These are phyloP conservation scores for Fusarium nelsonii DNA, from an alignment of 2,329 filamentous ascomycete species.

Conservation along the genomic window DNA sequence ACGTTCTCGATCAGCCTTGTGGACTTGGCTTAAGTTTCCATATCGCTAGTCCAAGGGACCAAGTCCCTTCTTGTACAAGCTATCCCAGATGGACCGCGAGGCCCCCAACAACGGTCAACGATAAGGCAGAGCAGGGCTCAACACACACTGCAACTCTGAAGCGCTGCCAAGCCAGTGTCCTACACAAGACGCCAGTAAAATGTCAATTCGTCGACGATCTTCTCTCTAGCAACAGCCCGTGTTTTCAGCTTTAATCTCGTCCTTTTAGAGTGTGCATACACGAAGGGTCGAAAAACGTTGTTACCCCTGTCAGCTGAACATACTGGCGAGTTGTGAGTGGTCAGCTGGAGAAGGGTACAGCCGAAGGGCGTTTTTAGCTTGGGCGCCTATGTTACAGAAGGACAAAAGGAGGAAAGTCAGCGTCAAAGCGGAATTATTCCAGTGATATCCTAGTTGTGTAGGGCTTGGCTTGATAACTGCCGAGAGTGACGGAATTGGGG, in stretches of 20 bases:
- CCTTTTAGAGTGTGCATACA: slow-evolving; percentile 6
- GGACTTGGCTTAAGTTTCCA: background rate
- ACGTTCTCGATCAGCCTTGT: background rate
- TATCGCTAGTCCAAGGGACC: background rate
- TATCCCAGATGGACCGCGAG: background rate
- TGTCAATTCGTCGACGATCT: background rate
- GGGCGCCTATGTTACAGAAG: slow-evolving; percentile 20
- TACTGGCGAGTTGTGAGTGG: slow-evolving; percentile 20
- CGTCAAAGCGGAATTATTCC: background rate
- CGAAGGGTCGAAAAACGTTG: background rate
- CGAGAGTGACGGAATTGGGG: background rate
- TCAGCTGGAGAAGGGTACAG: background rate
- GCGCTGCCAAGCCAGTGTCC: slow-evolving; percentile 8
- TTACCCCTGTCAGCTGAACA: slow-evolving; percentile 37
- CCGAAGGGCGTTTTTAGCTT: slow-evolving; percentile 21
- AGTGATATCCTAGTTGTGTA: background rate
- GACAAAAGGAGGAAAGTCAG: background rate
- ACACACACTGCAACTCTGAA: background rate
- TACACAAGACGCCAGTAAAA: slow-evolving; percentile 1
- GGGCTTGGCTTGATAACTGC: slow-evolving; percentile 3
- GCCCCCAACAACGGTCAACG: background rate
- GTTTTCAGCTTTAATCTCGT: slow-evolving; percentile 14
- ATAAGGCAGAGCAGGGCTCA: background rate
- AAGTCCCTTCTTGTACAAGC: background rate
- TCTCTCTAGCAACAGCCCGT: background rate